Evolutionary conservation across 805 yeast genomes (phyloP).

Genomic region (Zygoascus ofunaensis): DNA sequence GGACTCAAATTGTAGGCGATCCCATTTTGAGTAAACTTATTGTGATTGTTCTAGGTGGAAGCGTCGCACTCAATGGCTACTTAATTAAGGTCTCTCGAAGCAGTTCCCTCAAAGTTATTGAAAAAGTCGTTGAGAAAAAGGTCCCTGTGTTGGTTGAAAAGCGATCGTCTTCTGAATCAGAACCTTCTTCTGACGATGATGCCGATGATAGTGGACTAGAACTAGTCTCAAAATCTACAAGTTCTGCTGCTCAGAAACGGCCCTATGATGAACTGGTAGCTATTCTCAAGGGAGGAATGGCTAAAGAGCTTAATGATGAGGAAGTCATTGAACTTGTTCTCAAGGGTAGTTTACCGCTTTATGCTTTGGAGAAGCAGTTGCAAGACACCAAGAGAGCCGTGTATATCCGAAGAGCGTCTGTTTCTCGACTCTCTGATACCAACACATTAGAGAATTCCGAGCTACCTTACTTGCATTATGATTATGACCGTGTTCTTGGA

Average conservation of each 20-base stretch:
- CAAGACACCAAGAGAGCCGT: slow-evolving; percentile 90
- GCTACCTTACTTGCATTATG: slow-evolving; percentile 76
- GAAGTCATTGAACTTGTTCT: slow-evolving; percentile 68
- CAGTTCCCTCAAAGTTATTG: slow-evolving; percentile 25
- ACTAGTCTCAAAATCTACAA: slow-evolving; percentile 12
- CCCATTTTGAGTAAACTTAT: slow-evolving; percentile 70
- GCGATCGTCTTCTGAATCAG: slow-evolving; percentile 10
- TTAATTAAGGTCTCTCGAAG: slow-evolving; percentile 67
- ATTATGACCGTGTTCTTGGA: slow-evolving; percentile 92
- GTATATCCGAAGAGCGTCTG: slow-evolving; percentile 82
- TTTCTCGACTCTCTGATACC: slow-evolving; percentile 72
- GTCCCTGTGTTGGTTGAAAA: slow-evolving; percentile 24
- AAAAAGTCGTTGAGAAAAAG: slow-evolving; percentile 25
- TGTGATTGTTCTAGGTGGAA: slow-evolving; percentile 60
- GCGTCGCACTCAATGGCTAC: slow-evolving; percentile 74
- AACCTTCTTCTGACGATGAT: slow-evolving; percentile 15
- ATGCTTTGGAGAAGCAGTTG: slow-evolving; percentile 88
- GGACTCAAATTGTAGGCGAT: slow-evolving; percentile 69
- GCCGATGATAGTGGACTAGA: slow-evolving; percentile 32
- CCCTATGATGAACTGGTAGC: slow-evolving; percentile 52
- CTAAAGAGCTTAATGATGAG: slow-evolving; percentile 54
- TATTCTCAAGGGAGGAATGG: slow-evolving; percentile 60
- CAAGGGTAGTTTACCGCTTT: slow-evolving; percentile 75
- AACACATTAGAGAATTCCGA: slow-evolving; percentile 63
- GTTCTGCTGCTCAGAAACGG: slow-evolving; percentile 14